Evolutionary conservation across 2,329 filamentous ascomycete species (phyloP).

Genomic region (Penicillium occitanis): DNA sequence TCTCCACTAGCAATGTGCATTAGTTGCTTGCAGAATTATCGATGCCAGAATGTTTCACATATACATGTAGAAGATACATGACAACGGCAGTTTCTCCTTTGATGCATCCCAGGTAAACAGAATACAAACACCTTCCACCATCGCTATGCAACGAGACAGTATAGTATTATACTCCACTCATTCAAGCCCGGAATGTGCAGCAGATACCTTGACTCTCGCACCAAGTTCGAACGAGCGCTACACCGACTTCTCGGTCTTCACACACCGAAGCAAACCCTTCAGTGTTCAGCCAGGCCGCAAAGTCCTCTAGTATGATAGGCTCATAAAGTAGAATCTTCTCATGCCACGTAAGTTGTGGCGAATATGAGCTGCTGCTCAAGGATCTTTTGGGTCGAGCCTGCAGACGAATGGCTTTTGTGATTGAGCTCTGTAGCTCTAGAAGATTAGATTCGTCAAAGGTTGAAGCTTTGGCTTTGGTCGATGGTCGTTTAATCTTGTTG

Average conservation of each 20-base stretch:
- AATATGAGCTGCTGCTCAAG: slow-evolving; percentile 37
- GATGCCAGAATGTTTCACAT: background rate
- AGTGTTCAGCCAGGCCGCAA: slow-evolving; percentile 78
- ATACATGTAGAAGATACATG: too few species aligned
- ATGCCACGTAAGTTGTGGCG: slow-evolving; percentile 65
- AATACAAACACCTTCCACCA: background rate
- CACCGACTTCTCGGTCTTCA: slow-evolving; percentile 64
- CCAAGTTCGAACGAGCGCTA: slow-evolving; percentile 76
- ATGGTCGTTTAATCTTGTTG: slow-evolving; percentile 5
- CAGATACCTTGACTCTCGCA: slow-evolving; percentile 85
- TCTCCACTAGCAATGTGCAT: background rate
- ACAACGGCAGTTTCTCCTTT: background rate
- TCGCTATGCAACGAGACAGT: background rate
- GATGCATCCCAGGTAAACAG: background rate
- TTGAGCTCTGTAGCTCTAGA: slow-evolving; percentile 45
- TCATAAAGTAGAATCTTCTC: slow-evolving; percentile 95
- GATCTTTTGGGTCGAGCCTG: slow-evolving; percentile 34
- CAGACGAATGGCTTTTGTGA: slow-evolving; percentile 50
- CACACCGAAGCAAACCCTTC: slow-evolving; percentile 63
- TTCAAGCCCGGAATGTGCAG: slow-evolving; percentile 48
- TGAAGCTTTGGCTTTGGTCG: slow-evolving; percentile 19
- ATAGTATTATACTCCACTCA: background rate
- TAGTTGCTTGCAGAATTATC: background rate
- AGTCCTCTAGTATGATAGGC: slow-evolving; percentile 81
- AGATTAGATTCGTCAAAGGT: slow-evolving; percentile 27